A percentile compares a stretch with the other conserved stretches of the same genome.
These are phyloP conservation scores for Ceratobasidium sp. DNA, from an alignment of 1,284 basidiomycete species.

Conservation along the genomic window DNA sequence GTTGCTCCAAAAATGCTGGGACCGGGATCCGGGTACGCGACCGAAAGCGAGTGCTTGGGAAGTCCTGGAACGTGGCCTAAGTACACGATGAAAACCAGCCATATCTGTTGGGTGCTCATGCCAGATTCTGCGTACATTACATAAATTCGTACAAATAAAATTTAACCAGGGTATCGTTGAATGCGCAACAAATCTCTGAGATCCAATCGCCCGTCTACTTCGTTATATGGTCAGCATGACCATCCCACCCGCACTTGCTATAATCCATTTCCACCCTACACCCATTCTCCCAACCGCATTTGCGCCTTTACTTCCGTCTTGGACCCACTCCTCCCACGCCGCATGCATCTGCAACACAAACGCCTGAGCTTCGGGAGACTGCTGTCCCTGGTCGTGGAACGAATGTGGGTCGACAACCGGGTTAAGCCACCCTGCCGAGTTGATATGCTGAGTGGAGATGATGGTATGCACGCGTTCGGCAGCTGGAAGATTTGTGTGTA, in stretches of 20 bases:
- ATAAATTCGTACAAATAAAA: too few relatives aligned
- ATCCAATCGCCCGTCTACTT: too few relatives aligned
- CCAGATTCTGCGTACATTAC: too few relatives aligned
- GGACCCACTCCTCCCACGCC: constrained; percentile 48
- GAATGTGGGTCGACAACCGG: constrained; percentile 48
- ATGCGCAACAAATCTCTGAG: too few relatives aligned
- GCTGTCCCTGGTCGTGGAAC: constrained; percentile 44
- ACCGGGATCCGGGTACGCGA: background rate
- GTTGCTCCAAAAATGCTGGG: background rate
- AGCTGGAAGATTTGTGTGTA: constrained; percentile 26
- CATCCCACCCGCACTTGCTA: too few relatives aligned
- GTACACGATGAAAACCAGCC: background rate
- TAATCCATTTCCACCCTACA: too few relatives aligned
- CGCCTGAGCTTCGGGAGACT: constrained; percentile 50
- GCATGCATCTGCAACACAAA: constrained; percentile 50
- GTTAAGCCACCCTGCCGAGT: constrained; percentile 45
- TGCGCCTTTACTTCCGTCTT: too few relatives aligned
- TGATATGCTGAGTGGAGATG: constrained; percentile 27
- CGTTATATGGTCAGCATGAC: too few relatives aligned
- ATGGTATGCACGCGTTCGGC: constrained; percentile 13
- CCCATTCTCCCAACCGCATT: too few relatives aligned
- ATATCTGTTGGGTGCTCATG: too few relatives aligned
- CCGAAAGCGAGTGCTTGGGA: background rate
- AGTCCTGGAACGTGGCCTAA: background rate
- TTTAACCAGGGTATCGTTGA: too few relatives aligned